These are phyloP conservation scores for Boechera stricta DNA, from an alignment of 345 rosid species.

Conservation along the genomic window DNA sequence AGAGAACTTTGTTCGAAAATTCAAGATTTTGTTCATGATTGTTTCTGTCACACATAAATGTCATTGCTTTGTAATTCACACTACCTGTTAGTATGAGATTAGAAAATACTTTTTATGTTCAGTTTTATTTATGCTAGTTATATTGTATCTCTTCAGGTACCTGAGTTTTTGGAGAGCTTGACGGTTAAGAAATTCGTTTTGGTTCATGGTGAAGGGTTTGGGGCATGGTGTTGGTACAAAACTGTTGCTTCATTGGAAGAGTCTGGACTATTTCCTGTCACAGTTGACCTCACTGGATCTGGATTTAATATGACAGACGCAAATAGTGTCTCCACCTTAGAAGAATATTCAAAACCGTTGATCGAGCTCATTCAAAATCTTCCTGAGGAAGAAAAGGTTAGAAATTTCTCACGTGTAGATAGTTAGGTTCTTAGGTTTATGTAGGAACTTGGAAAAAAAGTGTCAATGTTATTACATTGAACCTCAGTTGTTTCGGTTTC, in stretches of 20 bases:
- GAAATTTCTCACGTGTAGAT: not conserved
- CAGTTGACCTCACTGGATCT: conserved; percentile 81
- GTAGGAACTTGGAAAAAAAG: not conserved
- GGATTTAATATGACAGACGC: conserved; percentile 76
- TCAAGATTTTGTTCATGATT: not conserved
- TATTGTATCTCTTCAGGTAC: conserved; percentile 48
- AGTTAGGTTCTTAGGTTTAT: not conserved
- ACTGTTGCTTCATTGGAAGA: conserved; percentile 81
- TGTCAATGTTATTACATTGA: not conserved
- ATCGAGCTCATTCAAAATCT: conserved; percentile 62
- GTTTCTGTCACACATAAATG: not conserved
- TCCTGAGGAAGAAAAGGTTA: conserved; percentile 83
- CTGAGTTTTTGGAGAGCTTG: conserved; percentile 64
- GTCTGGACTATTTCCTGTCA: conserved; percentile 67
- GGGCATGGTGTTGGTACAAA: conserved; percentile 99
- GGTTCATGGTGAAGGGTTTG: conserved; percentile 95
- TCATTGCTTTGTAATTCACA: not conserved
- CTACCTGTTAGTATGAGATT: not conserved
- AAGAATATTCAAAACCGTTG: conserved; percentile 82
- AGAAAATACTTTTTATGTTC: not conserved
- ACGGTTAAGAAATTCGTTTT: conserved; percentile 65
- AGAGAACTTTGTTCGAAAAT: not conserved
- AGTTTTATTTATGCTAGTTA: not conserved
- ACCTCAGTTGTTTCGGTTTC: not conserved
- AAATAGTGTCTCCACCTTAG: conserved; percentile 64